A percentile compares a stretch with the other conserved stretches of the same genome.
Evolutionary conservation across 208 protist genomes (phyloP).

Genomic region (Acanthamoeba sp.): DNA sequence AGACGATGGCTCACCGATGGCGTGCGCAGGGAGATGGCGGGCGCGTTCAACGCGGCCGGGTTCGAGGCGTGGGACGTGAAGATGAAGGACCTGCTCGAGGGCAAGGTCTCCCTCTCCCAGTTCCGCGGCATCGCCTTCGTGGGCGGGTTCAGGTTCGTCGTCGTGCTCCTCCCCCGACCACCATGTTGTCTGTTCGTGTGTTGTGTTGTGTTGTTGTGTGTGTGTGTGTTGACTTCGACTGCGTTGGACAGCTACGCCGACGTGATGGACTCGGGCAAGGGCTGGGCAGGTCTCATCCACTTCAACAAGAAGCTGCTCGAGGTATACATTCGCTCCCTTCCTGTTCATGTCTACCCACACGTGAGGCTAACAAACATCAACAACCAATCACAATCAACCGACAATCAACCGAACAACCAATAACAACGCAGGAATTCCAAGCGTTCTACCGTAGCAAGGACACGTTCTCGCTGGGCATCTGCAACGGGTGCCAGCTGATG

Average conservation of each 20-base stretch:
- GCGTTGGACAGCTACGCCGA: constrained; percentile 84
- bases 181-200: not conserved
- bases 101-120: constrained; percentile 74
- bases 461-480: constrained; percentile 84
- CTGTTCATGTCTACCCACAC: no score
- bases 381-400: not conserved
- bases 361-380: no score
- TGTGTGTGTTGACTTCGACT: not conserved
- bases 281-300: constrained; percentile 86
- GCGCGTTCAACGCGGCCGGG: constrained; percentile 85
- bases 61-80: constrained; percentile 89
- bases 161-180: not conserved
- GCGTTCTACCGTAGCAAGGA: constrained; percentile 84
- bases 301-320: constrained; percentile 75
- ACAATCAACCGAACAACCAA: no score
- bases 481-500: constrained; percentile 91
- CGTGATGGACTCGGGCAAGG: constrained; percentile 90
- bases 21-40: constrained; percentile 85
- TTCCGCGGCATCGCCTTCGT: constrained; percentile 91
- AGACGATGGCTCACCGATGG: not conserved
- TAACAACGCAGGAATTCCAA: constrained; percentile 79
- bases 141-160: constrained; percentile 87
- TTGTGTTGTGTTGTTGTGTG: no score
- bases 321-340: not conserved
- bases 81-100: constrained; percentile 83